Conservation (phyloP, 2,329 filamentous ascomycete species). For the Harringtonia aguacate region DNA sequence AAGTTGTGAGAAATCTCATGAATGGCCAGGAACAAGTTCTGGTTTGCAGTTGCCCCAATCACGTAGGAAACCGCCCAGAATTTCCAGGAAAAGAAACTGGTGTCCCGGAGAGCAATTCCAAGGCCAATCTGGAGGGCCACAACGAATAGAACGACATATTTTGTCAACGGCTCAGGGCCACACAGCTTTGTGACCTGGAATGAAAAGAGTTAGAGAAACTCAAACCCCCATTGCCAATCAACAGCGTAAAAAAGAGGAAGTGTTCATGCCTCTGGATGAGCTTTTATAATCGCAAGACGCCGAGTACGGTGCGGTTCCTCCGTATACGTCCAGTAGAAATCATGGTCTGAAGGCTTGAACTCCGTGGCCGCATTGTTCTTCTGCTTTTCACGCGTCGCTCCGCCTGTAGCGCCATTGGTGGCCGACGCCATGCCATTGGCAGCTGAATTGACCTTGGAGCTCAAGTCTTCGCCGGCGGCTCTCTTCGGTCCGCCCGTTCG, state of each 20-base stretch:
- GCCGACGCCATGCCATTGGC: not conserved
- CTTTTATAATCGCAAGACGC: slow-evolving; percentile 91
- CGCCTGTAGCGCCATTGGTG: not conserved
- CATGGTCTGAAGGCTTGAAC: slow-evolving; percentile 28
- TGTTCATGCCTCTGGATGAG: slow-evolving; percentile 75
- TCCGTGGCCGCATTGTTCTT: slow-evolving; percentile 25
- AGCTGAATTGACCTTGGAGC: not conserved
- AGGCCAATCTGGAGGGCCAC: slow-evolving; percentile 71
- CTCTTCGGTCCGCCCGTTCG: too few relatives aligned
- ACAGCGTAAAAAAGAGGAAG: not conserved
- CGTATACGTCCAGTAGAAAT: slow-evolving; percentile 98
- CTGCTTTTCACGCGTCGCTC: slow-evolving; percentile 4
- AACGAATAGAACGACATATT: slow-evolving; percentile 79
- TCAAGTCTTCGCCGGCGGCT: too few relatives aligned
- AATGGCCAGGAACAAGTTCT: slow-evolving; percentile 96
- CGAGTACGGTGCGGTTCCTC: slow-evolving; percentile 93
- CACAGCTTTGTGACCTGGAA: slow-evolving; percentile 86
- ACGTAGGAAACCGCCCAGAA: slow-evolving; percentile 86
- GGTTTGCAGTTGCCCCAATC: slow-evolving; percentile 89
- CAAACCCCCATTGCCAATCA: too few relatives aligned
- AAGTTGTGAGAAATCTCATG: slow-evolving; percentile 99
- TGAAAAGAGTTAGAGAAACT: not conserved
- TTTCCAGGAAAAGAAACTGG: slow-evolving; percentile 68
- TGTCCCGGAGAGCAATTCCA: slow-evolving; percentile 67
- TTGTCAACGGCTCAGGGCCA: slow-evolving; percentile 89